Evolutionary conservation across 2,329 filamentous ascomycete species (phyloP), one percentile per base, ranked within the genome.

Genomic region (Neofusicoccum ribis): DNA sequence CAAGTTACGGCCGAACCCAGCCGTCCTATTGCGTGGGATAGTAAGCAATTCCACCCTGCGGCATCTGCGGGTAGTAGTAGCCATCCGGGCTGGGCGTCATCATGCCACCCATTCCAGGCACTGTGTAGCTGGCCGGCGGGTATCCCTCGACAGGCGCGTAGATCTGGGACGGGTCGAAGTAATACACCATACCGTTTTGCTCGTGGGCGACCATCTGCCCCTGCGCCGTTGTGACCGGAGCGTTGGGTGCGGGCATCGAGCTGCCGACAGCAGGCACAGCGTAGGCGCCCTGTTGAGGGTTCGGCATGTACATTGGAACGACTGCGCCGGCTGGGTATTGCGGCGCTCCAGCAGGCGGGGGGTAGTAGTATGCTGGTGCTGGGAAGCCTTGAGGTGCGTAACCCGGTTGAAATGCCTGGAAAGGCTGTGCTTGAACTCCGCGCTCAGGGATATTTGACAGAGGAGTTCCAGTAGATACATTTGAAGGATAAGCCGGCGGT

Each of bases 121-220:
- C 81, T 9, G 84, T 79, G 71, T 88, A 91, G 64, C 73, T 78
- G 7, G 75, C 69, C 49, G 74, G 82, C 74, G 72, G 66, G 50
- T 76, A 78, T 27, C 68, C 68, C 20, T 68, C 70, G 34, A 86
- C 80, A 0, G 85, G 80, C 1, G 70, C 68, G 15, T 72, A 62
- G 54, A 93, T 81, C 73, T 93, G 89, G n/a, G 88, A 85, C 7
- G 91, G 85, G 73, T 96, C 91, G 72, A 93, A 93, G 76, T 97
- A 99, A 77, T 96, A 98, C 0, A 97, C 93, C 86, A 96, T 98
- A 67, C 95, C 95, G 70, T 97, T 96, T 68, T 89, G 89, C 80
- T 98, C 94, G 76, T 97, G 93, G 0, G 92, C 92, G 20, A 90
- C 85, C 65, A 86, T 86, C 17, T 82, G 83, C 3, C 80, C 78